These are phyloP conservation scores for Malus hybrid DNA, from an alignment of 331 rosid genomes.

Conservation along the genomic window DNA sequence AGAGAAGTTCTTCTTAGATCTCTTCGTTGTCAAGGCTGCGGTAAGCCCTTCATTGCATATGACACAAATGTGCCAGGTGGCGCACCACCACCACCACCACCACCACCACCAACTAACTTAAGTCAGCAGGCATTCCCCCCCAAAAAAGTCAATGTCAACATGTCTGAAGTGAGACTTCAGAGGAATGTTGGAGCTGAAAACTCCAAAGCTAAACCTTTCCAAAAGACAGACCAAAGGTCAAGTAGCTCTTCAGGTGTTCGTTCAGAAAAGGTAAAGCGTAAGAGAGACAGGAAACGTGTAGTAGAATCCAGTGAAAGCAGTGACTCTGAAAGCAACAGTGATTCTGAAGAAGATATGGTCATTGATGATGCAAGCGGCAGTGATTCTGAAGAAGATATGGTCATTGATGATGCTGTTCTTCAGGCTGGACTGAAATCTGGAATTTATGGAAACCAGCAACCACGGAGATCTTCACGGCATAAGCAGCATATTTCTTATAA, in stretches of 20 bases:
- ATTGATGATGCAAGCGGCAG: conserved; percentile 34
- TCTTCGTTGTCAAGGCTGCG: conserved; percentile 66
- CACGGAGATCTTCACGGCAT: conserved; percentile 54
- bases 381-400: conserved; percentile 38
- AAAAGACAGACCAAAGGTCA: conserved; percentile 16
- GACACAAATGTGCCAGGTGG: conserved; percentile 38
- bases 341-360: conserved; percentile 34
- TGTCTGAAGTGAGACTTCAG: conserved; percentile 28
- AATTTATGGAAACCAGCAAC: conserved; percentile 16
- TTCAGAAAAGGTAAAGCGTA: conserved; percentile 36
- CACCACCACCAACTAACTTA: conserved; percentile 31
- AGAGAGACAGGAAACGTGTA: conserved; percentile 43
- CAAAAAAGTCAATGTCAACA: conserved; percentile 31
- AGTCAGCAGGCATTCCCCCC: conserved; percentile 36
- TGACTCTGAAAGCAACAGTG: conserved; percentile 19
- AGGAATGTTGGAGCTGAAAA: conserved; percentile 18
- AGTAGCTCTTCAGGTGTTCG: conserved; percentile 12
- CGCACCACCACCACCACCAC: conserved; percentile 10
- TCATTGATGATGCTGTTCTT: conserved; percentile 31
- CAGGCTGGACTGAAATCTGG: conserved; percentile 25
- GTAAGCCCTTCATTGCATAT: conserved; percentile 56
- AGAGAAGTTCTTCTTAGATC: conserved; percentile 55
- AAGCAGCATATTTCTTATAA: conserved; percentile 57
- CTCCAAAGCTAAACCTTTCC: conserved; percentile 21
- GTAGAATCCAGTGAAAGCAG: conserved; percentile 34